Evolutionary conservation across 106 monocot species (phyloP), one percentile per base, ranked within the genome.

Genomic region (Dendrobium catenatum): DNA sequence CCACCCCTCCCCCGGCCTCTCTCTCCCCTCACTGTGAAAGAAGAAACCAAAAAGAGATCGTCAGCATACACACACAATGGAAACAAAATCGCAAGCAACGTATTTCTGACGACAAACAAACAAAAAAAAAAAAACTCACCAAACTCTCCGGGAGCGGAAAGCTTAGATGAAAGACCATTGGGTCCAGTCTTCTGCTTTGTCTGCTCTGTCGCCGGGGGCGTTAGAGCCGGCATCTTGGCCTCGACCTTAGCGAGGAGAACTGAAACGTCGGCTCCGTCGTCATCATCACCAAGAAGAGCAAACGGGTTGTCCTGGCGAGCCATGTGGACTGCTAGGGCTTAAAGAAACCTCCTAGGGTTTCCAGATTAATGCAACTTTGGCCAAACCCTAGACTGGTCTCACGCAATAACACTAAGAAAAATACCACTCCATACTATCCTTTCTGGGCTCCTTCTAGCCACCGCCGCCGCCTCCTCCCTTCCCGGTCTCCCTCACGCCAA

Each of bases 231-330:
- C 27, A 55, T 83, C 83, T 79, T 64, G 44, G 85, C 80, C 78
- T 78, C 78, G 8, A 73, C 55, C 78, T 79, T 74, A 42, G 80
- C 76, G 77, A 85, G 19, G 54, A 85, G 76, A 26, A 40, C 68
- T 3, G 76, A 33, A 33, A 80, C 80, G 68, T 68, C 80, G n/a
- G 4, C 77, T n/a, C 80, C 85, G 31, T 80, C 80, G 68, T 85
- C 80, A 47, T 85, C 80, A 1, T 85, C 85, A 4, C 72, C 81
- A 24, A 85, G 85, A 75, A 85, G 85, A n/a, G 81, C 37, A 42
- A 81, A 85, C 9, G 80, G 55, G 31, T 85, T 85, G 68, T 77
- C 81, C 77, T 55, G 77, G 41, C 68, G 49, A 66, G 77, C 85
- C 80, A 85, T 85, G 61, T 20, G 48, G 37, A 19, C 26, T 20